phyloP scores from a whole-genome alignment of 331 rosid species.

The Pyracantha coccinea region DNA sequence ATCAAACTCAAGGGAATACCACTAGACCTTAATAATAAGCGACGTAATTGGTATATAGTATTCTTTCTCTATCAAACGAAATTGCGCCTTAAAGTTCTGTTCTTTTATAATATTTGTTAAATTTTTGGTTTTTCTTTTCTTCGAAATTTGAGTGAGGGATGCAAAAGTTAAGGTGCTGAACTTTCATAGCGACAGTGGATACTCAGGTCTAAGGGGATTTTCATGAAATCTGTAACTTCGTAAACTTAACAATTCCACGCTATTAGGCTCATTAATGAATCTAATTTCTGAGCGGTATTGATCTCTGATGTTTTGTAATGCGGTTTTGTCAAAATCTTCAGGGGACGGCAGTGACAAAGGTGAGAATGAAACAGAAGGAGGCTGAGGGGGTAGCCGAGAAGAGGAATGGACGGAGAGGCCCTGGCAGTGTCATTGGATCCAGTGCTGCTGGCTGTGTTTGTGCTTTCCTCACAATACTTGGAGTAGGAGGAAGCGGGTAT shows the following conservation, averaged over 20 bases:
- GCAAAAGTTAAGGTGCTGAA: neutral
- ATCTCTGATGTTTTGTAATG: neutral
- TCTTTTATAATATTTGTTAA: neutral
- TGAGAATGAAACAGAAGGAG: slow-evolving; percentile 86
- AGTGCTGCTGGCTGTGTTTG: slow-evolving; percentile 96
- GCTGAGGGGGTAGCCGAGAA: slow-evolving; percentile 96
- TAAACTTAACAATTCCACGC: neutral
- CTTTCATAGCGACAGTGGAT: neutral
- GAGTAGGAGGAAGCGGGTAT: slow-evolving; percentile 61
- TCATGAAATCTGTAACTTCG: neutral
- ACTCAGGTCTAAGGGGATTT: neutral
- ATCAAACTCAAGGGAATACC: neutral
- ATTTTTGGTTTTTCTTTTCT: too few species aligned
- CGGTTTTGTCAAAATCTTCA: slow-evolving; percentile 11
- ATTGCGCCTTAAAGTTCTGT: neutral
- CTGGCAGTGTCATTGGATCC: slow-evolving; percentile 91
- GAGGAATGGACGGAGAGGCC: slow-evolving; percentile 95
- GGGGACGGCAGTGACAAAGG: slow-evolving; percentile 96
- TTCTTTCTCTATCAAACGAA: too few species aligned
- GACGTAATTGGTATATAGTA: neutral
- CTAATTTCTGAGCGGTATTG: neutral
- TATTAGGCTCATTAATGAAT: neutral
- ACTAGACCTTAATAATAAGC: neutral
- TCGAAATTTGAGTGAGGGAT: neutral
- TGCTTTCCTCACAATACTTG: slow-evolving; percentile 61